These are phyloP conservation scores for Penicillium sp. DNA, from an alignment of 2,329 filamentous ascomycete species.

Conservation along the genomic window DNA sequence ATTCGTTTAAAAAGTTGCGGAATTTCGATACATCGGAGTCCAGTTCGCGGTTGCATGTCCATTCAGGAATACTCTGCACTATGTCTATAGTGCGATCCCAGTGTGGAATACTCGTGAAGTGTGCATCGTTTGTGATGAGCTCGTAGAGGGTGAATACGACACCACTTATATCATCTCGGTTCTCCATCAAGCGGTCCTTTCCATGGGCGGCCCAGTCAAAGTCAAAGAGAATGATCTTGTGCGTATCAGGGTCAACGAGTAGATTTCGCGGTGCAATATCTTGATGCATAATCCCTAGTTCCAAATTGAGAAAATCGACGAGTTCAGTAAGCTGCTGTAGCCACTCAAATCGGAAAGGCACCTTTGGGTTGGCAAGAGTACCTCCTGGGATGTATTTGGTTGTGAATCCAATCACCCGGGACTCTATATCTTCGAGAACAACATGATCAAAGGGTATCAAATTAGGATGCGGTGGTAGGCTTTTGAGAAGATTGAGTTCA, in stretches of 20 bases:
- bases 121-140: conserved; percentile 27
- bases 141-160: conserved; percentile 30
- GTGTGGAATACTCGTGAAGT: conserved; percentile 23
- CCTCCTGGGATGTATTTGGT: conserved; percentile 26
- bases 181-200: conserved; percentile 13
- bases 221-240: conserved; percentile 26
- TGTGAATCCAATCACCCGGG: conserved; percentile 29
- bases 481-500: conserved; percentile 28
- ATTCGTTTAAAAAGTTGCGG: conserved; percentile 19
- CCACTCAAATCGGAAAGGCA: conserved; percentile 25
- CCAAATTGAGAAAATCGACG: conserved; percentile 25
- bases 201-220: conserved; percentile 23
- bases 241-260: conserved; percentile 24
- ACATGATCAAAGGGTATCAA: conserved; percentile 29
- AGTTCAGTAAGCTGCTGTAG: conserved; percentile 23
- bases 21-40: conserved; percentile 19
- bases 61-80: conserved; percentile 19
- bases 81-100: conserved; percentile 25
- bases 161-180: conserved; percentile 25
- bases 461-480: conserved; percentile 29
- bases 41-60: conserved; percentile 15
- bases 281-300: conserved; percentile 34
- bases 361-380: conserved; percentile 24
- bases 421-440: conserved; percentile 27
- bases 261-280: conserved; percentile 33